Percentiles rank a stretch among this genome's conserved stretches.
Conservation (phyloP, 305 asterid species). For the Fraxinus paxiana region DNA sequence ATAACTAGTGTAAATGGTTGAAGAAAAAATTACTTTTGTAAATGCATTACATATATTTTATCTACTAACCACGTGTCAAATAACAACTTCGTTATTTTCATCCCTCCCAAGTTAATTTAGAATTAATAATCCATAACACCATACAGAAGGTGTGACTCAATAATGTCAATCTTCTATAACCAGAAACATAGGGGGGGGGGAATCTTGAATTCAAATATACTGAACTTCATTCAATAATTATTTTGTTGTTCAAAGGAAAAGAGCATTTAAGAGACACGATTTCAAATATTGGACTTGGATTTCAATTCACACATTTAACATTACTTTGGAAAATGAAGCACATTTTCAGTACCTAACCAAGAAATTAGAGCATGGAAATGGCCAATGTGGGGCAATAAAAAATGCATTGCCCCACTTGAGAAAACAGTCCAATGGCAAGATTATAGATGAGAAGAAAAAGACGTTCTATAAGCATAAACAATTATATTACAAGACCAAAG, state of each 20-base stretch:
- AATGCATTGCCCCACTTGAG: background rate
- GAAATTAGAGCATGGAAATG: background rate
- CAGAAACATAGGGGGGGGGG: background rate
- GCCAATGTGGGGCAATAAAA: background rate
- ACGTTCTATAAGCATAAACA: background rate
- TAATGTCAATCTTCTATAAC: background rate
- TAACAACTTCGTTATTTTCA: background rate
- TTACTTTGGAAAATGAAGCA: background rate
- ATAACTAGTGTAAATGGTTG: background rate
- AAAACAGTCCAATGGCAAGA: background rate
- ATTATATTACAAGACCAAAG: background rate
- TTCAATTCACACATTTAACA: background rate
- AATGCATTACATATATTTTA: background rate
- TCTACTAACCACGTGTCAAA: background rate
- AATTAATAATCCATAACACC: background rate
- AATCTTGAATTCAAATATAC: background rate
- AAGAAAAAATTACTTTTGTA: background rate
- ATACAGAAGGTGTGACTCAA: background rate
- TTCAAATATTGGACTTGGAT: background rate
- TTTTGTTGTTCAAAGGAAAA: background rate
- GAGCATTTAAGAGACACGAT: background rate
- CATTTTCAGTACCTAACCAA: background rate
- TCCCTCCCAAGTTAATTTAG: conserved; percentile 2
- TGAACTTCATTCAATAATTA: background rate
- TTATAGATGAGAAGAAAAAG: background rate